phyloP scores from a whole-genome alignment of 257 asterid species.

The Vinca minor region DNA sequence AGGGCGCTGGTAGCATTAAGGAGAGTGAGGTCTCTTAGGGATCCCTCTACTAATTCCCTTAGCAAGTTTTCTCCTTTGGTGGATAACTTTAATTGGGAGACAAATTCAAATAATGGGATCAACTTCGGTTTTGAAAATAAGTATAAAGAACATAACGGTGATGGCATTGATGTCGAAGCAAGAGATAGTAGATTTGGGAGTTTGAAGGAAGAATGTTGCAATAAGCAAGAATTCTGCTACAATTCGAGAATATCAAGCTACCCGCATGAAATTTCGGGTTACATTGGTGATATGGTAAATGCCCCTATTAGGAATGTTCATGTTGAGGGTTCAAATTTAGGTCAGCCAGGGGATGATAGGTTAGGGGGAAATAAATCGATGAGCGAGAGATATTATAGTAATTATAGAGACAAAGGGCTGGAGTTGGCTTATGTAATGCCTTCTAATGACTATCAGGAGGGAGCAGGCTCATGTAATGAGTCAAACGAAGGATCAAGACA shows the following conservation, averaged over 20 bases:
- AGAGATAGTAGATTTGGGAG: slow-evolving; percentile 14
- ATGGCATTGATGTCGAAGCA: slow-evolving; percentile 11
- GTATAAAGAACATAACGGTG: slow-evolving; percentile 12
- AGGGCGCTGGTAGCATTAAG: slow-evolving; percentile 64
- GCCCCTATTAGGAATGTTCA: slow-evolving; percentile 1
- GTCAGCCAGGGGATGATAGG: slow-evolving; percentile 17
- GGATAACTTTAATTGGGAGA: slow-evolving; percentile 68
- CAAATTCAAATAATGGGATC: slow-evolving; percentile 41
- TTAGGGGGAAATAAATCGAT: slow-evolving; percentile 19
- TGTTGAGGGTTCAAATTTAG: slow-evolving; percentile 9
- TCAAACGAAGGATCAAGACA: slow-evolving; percentile 31
- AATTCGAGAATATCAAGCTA: slow-evolving; percentile 23
- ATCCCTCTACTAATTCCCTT: slow-evolving; percentile 69
- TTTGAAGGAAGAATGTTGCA: slow-evolving; percentile 17
- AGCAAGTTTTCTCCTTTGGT: slow-evolving; percentile 48
- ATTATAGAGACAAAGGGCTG: slow-evolving; percentile 29
- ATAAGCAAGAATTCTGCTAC: slow-evolving; percentile 26
- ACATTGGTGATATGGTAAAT: slow-evolving; percentile 16
- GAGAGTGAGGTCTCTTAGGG: slow-evolving; percentile 88
- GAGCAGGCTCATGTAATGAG: slow-evolving; percentile 45
- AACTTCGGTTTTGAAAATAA: slow-evolving; percentile 40
- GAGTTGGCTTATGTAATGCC: slow-evolving; percentile 21
- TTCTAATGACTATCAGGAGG: slow-evolving; percentile 29
- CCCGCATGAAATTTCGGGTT: slow-evolving; percentile 11
- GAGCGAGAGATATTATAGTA: slow-evolving; percentile 30